These are phyloP conservation scores for Aureobasidium sp. DNA, from an alignment of 2,329 filamentous ascomycete species.

Conservation along the genomic window DNA sequence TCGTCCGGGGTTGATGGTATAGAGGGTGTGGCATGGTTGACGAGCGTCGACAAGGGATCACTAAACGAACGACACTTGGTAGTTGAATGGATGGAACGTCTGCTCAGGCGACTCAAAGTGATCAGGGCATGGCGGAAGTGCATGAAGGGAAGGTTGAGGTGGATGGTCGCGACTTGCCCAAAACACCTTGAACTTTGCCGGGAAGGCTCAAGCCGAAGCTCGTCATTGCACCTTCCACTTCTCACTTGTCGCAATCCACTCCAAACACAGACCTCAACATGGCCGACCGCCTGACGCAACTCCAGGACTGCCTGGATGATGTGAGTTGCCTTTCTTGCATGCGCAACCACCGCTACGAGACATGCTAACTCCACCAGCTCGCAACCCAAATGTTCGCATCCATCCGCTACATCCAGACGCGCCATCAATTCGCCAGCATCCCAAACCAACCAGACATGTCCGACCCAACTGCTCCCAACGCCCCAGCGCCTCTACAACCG, in stretches of 20 bases:
- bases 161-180: background rate
- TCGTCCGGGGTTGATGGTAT: background rate
- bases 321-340: slow-evolving; percentile 35
- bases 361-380: slow-evolving; percentile 28
- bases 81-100: background rate
- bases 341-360: background rate
- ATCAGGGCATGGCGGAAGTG: slow-evolving; percentile 6
- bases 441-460: slow-evolving; percentile 33
- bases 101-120: background rate
- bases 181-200: background rate
- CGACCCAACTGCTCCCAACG: slow-evolving; percentile 7
- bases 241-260: background rate
- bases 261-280: slow-evolving; percentile 34
- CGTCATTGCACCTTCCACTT: background rate
- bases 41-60: background rate
- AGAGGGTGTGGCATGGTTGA: background rate
- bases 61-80: background rate
- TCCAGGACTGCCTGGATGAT: slow-evolving; percentile 79
- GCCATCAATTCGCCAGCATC: slow-evolving; percentile 35
- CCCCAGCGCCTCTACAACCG: slow-evolving; percentile 8
- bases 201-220: background rate
- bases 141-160: background rate
- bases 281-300: slow-evolving; percentile 70
- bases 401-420: slow-evolving; percentile 36
- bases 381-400: slow-evolving; percentile 41